Conservation (phyloP, 768 basidiomycete species). For the Kwoniella newhampshirensis region DNA sequence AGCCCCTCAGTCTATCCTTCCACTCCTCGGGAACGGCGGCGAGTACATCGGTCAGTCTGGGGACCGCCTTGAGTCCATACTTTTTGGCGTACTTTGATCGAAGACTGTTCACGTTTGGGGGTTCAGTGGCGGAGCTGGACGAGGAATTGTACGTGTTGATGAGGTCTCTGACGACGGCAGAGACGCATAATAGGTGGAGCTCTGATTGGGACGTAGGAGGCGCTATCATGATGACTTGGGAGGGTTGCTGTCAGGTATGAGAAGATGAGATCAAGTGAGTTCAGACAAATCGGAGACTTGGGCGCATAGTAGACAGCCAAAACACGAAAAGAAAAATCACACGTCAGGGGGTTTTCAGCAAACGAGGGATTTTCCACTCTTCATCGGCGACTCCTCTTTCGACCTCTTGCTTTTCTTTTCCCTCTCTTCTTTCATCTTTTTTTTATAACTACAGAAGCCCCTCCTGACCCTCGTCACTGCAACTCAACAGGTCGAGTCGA, state of each 20-base stretch:
- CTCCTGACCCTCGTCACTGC: conserved; percentile 30
- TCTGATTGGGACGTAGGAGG: conserved; percentile 73
- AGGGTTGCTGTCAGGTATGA: background rate
- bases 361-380: background rate
- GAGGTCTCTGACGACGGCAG: conserved; percentile 90
- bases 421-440: conserved; percentile 24
- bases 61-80: conserved; percentile 78
- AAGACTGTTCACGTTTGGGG: conserved; percentile 82
- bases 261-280: background rate
- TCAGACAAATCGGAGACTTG: background rate
- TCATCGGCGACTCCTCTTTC: background rate
- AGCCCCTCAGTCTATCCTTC: conserved; percentile 85
- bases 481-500: conserved; percentile 29
- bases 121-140: conserved; percentile 56
- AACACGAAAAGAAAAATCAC: background rate
- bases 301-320: background rate
- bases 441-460: conserved; percentile 27
- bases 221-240: conserved; percentile 40
- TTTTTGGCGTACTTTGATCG: conserved; percentile 88
- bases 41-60: conserved; percentile 94
- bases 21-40: conserved; percentile 97
- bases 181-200: conserved; percentile 81
- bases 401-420: conserved; percentile 7
- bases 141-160: conserved; percentile 58
- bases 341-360: too few species aligned